A percentile compares a stretch with the other conserved stretches of the same genome.
Evolutionary conservation across 768 basidiomycete species (phyloP).

Genomic region (Termitomyces sp.): DNA sequence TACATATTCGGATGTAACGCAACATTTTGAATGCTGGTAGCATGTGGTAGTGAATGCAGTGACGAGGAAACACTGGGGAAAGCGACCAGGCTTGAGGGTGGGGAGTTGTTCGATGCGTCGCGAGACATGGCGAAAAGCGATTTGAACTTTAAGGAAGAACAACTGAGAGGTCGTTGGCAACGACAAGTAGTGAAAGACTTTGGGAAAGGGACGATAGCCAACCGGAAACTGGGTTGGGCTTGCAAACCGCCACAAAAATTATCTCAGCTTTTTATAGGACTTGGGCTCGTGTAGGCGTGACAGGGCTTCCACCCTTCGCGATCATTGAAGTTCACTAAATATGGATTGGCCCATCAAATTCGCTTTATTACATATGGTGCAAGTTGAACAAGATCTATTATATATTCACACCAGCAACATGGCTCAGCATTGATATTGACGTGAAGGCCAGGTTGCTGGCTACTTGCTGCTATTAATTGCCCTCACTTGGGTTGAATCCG

Average conservation of each 20-base stretch:
- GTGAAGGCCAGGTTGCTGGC: conserved; percentile 5
- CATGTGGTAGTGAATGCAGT: conserved; percentile 64
- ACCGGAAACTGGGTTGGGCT: conserved; percentile 16
- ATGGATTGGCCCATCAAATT: conserved; percentile 23
- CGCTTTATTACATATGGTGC: conserved; percentile 16
- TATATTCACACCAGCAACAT: conserved; percentile 13
- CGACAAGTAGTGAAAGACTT: conserved; percentile 11
- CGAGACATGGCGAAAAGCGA: conserved; percentile 27
- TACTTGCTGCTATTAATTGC: not conserved
- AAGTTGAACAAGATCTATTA: conserved; percentile 12
- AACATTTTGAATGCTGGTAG: conserved; percentile 62
- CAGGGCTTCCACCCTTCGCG: conserved; percentile 22
- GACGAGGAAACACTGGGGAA: conserved; percentile 69
- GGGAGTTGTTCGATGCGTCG: conserved; percentile 28
- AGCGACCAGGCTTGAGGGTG: conserved; percentile 55
- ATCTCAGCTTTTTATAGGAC: conserved; percentile 28
- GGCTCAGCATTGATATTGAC: conserved; percentile 5
- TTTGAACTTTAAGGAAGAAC: conserved; percentile 6
- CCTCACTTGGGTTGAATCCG: conserved; percentile 8
- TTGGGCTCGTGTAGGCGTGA: conserved; percentile 24
- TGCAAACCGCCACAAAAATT: conserved; percentile 16
- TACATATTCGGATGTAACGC: conserved; percentile 68
- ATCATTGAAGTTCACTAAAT: conserved; percentile 17
- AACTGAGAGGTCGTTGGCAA: conserved; percentile 9
- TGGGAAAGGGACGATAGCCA: conserved; percentile 7